These are phyloP conservation scores for Jamesozyma jinghongensis DNA, from an alignment of 805 yeast species.

Conservation along the genomic window DNA sequence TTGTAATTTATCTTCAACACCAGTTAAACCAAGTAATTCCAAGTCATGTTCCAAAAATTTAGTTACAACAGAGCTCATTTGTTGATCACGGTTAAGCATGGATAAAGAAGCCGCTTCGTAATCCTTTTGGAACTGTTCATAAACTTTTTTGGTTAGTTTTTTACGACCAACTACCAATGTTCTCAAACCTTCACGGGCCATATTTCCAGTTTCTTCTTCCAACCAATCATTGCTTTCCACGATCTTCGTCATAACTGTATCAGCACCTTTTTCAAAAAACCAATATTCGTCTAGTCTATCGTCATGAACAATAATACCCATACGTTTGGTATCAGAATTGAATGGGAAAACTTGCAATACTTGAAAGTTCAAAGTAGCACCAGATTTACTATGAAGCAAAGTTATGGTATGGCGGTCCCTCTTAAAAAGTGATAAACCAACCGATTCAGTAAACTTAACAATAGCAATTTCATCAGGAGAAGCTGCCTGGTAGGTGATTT, in stretches of 20 bases:
- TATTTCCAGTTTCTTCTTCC: conserved; percentile 93
- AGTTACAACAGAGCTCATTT: conserved; percentile 58
- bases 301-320: conserved; percentile 82
- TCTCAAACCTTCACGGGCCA: conserved; percentile 97
- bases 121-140: conserved; percentile 52
- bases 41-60: conserved; percentile 72
- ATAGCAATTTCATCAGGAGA: conserved; percentile 98
- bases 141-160: conserved; percentile 44
- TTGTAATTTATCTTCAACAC: conserved; percentile 94
- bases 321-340: conserved; percentile 89
- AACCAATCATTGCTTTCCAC: conserved; percentile 90
- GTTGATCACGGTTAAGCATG: conserved; percentile 70
- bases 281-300: conserved; percentile 56
- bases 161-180: conserved; percentile 92
- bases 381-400: conserved; percentile 52
- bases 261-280: conserved; percentile 95
- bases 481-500: conserved; percentile 84
- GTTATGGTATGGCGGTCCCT: conserved; percentile 76
- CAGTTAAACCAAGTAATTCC: conserved; percentile 85
- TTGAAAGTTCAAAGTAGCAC: conserved; percentile 45
- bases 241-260: conserved; percentile 78
- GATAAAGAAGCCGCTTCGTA: conserved; percentile 68
- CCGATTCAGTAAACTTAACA: conserved; percentile 79
- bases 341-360: conserved; percentile 86
- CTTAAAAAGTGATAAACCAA: conserved; percentile 70